Base-by-base conservation (phyloP, 768 basidiomycete species). In the Chalciporus chontae region DNA sequence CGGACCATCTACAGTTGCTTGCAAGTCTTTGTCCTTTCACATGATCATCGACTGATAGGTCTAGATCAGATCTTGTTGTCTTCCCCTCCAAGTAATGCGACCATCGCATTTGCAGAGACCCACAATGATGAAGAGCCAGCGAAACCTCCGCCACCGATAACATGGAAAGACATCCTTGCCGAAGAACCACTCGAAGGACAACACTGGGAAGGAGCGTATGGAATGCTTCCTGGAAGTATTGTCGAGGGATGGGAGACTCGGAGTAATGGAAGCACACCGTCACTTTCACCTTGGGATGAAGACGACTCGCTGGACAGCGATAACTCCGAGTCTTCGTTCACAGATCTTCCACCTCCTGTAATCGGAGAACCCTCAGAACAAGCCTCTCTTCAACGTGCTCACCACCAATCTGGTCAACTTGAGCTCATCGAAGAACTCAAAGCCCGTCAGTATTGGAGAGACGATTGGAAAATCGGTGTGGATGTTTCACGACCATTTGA, bases 141-240 rank as follows among this genome's bases (percentile, higher is more conserved):
- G 0, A 43, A 58, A 40, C 49, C 55, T 7, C 72, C 62, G 7
- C 64, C 71, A 3, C 58, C 72, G 1, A 66, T 90, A 7, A 88
- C 85, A 3, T 93, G 90, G 90, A 73, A 76, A 51, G 76, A 81
- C n/a, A 91, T 93, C 44, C 75, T 92, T 14, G 77, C 77, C 1
- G 89, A 90, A 58, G 90, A 91, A 49, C 87, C 89, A 4, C 87
- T 89, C 53, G 86, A 91, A 65, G 90, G 87, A 14, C 82, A 91
- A 53, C 90, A 91, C 59, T 91, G 89, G 89, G 79, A 87, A 60
- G 86, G 86, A 1, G 78, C 79, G n/a, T 80, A 79, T 53, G 83
- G 75, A 8, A 63, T 75, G 21, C 77, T 78, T 23, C 64, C 73
- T n/a, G 78, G 81, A 24, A 71, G 68, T 48, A 74, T 72, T 1